phyloP scores from a whole-genome alignment of 495 filamentous ascomycete genomes.

The Podospora sp. region DNA sequence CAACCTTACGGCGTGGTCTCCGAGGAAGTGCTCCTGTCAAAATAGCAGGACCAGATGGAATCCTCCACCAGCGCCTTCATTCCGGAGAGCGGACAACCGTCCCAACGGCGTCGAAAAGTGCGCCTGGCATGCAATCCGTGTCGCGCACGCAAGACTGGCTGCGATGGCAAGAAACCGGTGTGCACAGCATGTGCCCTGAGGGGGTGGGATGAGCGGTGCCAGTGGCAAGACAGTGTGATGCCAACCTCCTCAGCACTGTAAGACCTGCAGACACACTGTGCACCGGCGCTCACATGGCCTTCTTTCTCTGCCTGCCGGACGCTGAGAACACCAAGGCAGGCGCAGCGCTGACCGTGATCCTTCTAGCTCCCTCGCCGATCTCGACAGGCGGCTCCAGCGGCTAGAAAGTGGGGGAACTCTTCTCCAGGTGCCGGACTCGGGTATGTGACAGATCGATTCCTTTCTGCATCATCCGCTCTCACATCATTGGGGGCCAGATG shows the following conservation, averaged over 20 bases:
- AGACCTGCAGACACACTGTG: background rate
- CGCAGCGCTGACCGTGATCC: background rate
- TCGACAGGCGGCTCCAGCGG: conserved; percentile 26
- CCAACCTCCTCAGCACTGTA: conserved; percentile 18
- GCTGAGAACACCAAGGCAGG: no score
- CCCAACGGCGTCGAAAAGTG: conserved; percentile 22
- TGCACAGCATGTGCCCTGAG: conserved; percentile 24
- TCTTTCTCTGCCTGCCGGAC: no score
- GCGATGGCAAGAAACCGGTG: conserved; percentile 29
- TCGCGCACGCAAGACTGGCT: conserved; percentile 31
- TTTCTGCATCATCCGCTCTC: background rate
- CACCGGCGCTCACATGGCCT: no score
- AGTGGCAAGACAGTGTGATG: conserved; percentile 31
- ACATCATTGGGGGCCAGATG: no score
- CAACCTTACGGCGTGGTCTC: no score
- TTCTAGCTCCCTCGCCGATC: conserved; percentile 25
- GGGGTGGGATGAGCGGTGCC: conserved; percentile 31
- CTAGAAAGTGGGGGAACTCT: conserved; percentile 15
- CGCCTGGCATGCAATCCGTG: conserved; percentile 35
- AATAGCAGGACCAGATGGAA: no score
- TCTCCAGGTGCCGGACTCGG: background rate
- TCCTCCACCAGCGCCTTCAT: conserved; percentile 8
- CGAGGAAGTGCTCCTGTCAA: no score
- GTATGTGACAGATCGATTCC: background rate
- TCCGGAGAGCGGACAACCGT: conserved; percentile 18